Evolutionary conservation across 208 protist genomes (phyloP).

Genomic region (Histomonas meleagridis): DNA sequence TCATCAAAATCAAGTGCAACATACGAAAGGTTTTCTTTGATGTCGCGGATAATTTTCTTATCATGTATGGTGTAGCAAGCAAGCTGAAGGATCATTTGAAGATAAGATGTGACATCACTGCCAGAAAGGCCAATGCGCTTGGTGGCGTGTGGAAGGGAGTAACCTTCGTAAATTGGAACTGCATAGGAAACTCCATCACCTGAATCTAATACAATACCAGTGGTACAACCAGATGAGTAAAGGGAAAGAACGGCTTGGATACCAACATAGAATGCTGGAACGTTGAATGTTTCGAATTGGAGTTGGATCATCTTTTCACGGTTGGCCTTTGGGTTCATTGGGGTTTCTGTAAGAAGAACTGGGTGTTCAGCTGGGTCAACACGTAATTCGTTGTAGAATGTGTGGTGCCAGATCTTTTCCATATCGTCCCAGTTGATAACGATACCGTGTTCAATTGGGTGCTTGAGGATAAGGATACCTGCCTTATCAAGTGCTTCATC

Average conservation of each 20-base stretch:
- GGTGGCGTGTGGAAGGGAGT: conserved; percentile 56
- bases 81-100: conserved; percentile 57
- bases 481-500: conserved; percentile 39
- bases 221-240: conserved; percentile 67
- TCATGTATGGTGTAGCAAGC: conserved; percentile 56
- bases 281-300: conserved; percentile 70
- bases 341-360: conserved; percentile 71
- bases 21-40: conserved; percentile 46
- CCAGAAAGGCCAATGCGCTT: conserved; percentile 58
- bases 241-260: conserved; percentile 80
- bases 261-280: conserved; percentile 60
- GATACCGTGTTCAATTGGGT: conserved; percentile 45
- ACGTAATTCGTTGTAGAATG: conserved; percentile 66
- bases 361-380: conserved; percentile 86
- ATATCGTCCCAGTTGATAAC: conserved; percentile 49
- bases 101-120: conserved; percentile 60
- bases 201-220: conserved; percentile 75
- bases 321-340: conserved; percentile 69
- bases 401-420: conserved; percentile 50
- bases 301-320: conserved; percentile 69
- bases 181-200: conserved; percentile 86
- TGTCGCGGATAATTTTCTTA: conserved; percentile 42
- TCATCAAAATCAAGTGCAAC: conserved; percentile 50
- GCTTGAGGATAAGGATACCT: conserved; percentile 13
- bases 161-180: conserved; percentile 86